Evolutionary conservation across 1,284 basidiomycete genomes (phyloP).

Genomic region (Ceratobasidium sp.): DNA sequence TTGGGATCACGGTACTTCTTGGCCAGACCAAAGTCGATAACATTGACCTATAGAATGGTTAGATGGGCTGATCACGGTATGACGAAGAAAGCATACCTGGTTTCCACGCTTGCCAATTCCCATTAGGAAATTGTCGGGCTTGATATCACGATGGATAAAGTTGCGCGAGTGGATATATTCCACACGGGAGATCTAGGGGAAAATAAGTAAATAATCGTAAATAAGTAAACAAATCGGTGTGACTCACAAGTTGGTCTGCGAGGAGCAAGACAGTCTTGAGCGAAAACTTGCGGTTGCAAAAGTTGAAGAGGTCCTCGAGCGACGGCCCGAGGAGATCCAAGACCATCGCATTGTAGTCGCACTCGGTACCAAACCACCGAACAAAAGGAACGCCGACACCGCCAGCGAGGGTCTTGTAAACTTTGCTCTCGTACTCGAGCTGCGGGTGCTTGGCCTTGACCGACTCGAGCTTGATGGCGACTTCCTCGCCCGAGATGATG

Average conservation of each 20-base stretch:
- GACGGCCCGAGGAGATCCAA: slow-evolving; percentile 96
- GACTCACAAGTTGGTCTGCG: slow-evolving; percentile 90
- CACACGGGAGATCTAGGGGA: slow-evolving; percentile 88
- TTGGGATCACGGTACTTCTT: slow-evolving; percentile 99
- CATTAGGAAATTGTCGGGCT: slow-evolving; percentile 99
- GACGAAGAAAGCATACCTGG: slow-evolving; percentile 57
- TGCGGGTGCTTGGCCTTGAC: slow-evolving; percentile 99
- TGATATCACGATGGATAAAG: slow-evolving; percentile 99
- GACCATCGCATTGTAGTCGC: slow-evolving; percentile 99
- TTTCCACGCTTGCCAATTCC: slow-evolving; percentile 99
- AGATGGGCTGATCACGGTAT: neutral
- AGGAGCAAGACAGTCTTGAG: slow-evolving; percentile 97
- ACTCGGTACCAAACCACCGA: slow-evolving; percentile 97
- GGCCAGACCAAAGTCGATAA: slow-evolving; percentile 98
- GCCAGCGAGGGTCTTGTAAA: slow-evolving; percentile 96
- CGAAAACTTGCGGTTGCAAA: slow-evolving; percentile 98
- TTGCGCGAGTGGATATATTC: slow-evolving; percentile 99
- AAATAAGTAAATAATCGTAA: slow-evolving; percentile 4
- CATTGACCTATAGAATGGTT: slow-evolving; percentile 68
- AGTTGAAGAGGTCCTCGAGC: slow-evolving; percentile 99
- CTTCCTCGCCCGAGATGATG: slow-evolving; percentile 99
- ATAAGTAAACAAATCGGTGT: slow-evolving; percentile 20
- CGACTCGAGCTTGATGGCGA: slow-evolving; percentile 99
- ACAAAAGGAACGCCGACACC: slow-evolving; percentile 99
- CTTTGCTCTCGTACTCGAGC: slow-evolving; percentile 97